A percentile compares a stretch with the other conserved stretches of the same genome.
phyloP scores from a whole-genome alignment of 139 green algal genomes.

The Zygnema circumcarinatum region DNA sequence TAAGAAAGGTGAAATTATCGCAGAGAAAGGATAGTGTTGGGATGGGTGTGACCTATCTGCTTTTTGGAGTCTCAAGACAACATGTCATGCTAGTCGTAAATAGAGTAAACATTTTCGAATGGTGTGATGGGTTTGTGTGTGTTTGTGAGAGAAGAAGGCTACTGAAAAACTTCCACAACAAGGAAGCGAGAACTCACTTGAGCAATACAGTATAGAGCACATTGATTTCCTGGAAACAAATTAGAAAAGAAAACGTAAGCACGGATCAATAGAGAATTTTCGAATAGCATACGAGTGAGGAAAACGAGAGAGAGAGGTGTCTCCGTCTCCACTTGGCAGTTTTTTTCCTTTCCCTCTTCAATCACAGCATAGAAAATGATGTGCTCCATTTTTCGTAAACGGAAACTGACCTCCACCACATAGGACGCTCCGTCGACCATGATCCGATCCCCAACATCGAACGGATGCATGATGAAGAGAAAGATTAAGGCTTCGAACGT shows the following conservation, averaged over 20 bases:
- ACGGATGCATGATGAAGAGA: constrained; percentile 79
- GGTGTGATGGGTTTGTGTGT: no score
- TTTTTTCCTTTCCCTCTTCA: neutral
- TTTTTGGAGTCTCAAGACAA: no score
- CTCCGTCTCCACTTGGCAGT: no score
- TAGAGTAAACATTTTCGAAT: no score
- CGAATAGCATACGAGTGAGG: neutral
- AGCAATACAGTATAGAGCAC: constrained; percentile 29
- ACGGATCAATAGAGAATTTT: neutral
- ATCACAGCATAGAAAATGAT: neutral
- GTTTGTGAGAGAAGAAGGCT: no score
- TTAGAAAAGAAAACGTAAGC: neutral
- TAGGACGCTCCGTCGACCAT: constrained; percentile 24
- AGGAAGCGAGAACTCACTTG: neutral
- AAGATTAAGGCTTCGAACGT: constrained; percentile 71
- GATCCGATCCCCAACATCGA: constrained; percentile 74
- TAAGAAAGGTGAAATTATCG: no score
- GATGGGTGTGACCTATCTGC: no score
- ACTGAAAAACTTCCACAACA: no score
- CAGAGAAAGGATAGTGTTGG: no score
- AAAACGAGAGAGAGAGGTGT: neutral
- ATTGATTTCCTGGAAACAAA: constrained; percentile 34
- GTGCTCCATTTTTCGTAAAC: neutral
- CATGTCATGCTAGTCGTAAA: no score
- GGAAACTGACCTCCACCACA: neutral